Base-by-base conservation (phyloP, 257 asterid genomes). In the Solanum stenotomum region DNA sequence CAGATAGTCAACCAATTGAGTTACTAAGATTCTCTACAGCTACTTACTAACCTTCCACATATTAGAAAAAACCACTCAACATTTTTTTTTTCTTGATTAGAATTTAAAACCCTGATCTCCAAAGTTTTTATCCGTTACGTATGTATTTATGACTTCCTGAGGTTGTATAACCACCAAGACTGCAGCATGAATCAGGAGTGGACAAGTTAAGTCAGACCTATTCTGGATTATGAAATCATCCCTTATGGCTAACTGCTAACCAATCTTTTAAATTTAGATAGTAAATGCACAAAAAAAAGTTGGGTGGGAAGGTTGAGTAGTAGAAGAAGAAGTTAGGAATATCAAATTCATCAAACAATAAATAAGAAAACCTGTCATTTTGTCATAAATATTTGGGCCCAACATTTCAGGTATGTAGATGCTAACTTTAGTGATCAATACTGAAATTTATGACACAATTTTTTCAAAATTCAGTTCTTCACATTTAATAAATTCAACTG, bases 191-290 rank as follows among this genome's bases (percentile, higher is more conserved):
- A 75, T 44, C 35, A 67, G 68, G 34, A 68, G 25, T 87, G 84
- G 49, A 84, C 77, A 86, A 81, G 37, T 52, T 22, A 40, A 52
- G 63, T 44, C 78, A 65, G 37, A 52, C 20, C n/a, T 84, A 34
- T 16, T 38, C 72, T 81, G 65, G 85, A 37, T 29, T 68, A 42
- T 67, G 77, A 67, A 44, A 76, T 61, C 84, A 86, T 86, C 61
- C 35, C 78, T 82, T 84, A 27, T 49, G 10, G 37, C 85, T 87
- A 90, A 87, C 91, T 85, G 72, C 90, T 90, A 85, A 88, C 91
- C 77, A 86, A 71, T 72, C 27, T 38, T 52, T 25, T 3, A 29
- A 86, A 70, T 79, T 86, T 34, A 44, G 52, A 18, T n/a, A 85
- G 88, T 87, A 87, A 89, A 89, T 89, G 90, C 87, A 70, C 42